These are phyloP conservation scores for Solanum etuberosum DNA, from an alignment of 257 asterid species.

Conservation along the genomic window DNA sequence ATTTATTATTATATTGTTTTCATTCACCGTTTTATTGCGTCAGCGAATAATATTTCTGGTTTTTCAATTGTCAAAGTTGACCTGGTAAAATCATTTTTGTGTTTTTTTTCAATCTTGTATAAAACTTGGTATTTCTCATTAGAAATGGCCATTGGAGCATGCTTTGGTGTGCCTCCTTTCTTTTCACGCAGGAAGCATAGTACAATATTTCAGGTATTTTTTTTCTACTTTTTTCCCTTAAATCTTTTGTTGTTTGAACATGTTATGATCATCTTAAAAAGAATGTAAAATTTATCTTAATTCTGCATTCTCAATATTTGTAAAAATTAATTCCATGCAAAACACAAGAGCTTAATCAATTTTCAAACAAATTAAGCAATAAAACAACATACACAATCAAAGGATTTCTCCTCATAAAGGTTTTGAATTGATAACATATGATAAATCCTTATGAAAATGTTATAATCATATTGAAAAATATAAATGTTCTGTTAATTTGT, in stretches of 20 bases:
- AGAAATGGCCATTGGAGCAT: slow-evolving; percentile 1
- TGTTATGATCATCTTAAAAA: not conserved
- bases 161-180: slow-evolving; percentile 4
- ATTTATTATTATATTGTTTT: not conserved
- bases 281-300: not conserved
- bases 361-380: not conserved
- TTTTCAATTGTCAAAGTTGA: not conserved
- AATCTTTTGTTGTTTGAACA: not conserved
- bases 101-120: not conserved
- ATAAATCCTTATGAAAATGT: not conserved
- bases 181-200: slow-evolving; percentile 2
- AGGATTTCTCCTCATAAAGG: not conserved
- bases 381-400: not conserved
- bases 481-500: not conserved
- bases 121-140: not conserved
- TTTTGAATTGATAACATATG: not conserved
- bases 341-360: not conserved
- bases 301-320: not conserved
- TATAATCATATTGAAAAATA: not conserved
- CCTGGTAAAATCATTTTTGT: not conserved
- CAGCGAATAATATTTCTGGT: not conserved
- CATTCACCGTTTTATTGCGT: not conserved
- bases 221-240: not conserved
- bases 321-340: not conserved
- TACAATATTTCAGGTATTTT: not conserved